Base-by-base conservation (phyloP, 2,329 filamentous ascomycete species). In the Niveomyces coronatus region DNA sequence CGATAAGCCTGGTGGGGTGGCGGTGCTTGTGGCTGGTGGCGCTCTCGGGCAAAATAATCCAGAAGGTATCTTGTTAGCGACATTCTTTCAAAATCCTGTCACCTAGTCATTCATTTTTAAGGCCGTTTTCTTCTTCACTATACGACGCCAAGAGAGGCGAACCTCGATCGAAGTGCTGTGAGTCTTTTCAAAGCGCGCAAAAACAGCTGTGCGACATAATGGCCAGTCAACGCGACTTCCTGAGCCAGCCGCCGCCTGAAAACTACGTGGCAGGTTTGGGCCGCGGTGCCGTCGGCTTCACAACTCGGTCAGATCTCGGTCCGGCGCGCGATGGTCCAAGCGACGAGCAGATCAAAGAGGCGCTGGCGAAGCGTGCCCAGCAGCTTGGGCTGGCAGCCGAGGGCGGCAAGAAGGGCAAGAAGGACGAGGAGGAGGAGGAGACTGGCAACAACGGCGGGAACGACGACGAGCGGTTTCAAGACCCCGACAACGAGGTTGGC, bases 341-440 rank as follows among this genome's bases (percentile, higher is more conserved):
- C 44, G 89, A 95, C 53, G 91, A 98, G 57, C 89, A 96, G 64
- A 95, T 98, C 64, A 95, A 96, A 61, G 91, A 94, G 60, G 88
- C 86, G 45, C 82, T 98, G 50, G 88, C 88, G 34, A 95, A 95
- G 63, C 81, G 93, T 51, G 89, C 91, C 7, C 84, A 85, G 41
- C 78, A 85, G 54, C 74, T 96, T 43, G 89, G 88, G 5, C 58
- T 75, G n/a, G 59, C 59, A 31, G 76, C 76, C 7, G 76, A 74
- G 37, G 74, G 79, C 40, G 82, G 84, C 52, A 82, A 83, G 45
- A 75, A 74, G 45, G 78, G 79, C 36, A 77, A 76, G 14, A 67
- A 70, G 34, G 80, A 83, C 39, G 79, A 76, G 14, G 67, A 70
- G 34, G 80, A 83, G 39, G 79, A 83, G 35, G 76, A 83, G 14